A percentile compares a stretch with the other conserved stretches of the same genome.
Evolutionary conservation across 139 green algal genomes (phyloP).

Genomic region (Ettlia oleoabundans): DNA sequence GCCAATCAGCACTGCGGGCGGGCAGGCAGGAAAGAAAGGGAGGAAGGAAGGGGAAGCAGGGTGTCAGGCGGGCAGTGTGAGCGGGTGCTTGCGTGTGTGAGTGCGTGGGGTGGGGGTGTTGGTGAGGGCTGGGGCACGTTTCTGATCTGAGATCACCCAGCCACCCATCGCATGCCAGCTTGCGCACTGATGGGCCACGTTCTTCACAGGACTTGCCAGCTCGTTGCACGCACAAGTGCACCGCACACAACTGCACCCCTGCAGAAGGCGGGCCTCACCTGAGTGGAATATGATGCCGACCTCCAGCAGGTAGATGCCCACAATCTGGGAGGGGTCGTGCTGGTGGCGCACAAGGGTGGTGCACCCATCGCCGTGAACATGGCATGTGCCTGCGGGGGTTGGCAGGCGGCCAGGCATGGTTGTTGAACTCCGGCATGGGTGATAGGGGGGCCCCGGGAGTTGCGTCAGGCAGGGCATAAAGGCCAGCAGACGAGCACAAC

Average conservation of each 20-base stretch:
- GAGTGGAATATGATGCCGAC: constrained; percentile 54
- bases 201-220: too few species aligned
- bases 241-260: too few species aligned
- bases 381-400: neutral
- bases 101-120: too few species aligned
- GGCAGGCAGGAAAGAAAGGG: neutral
- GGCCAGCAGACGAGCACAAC: too few species aligned
- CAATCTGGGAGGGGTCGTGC: constrained; percentile 8
- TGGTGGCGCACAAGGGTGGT: constrained; percentile 5
- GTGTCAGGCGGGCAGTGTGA: neutral
- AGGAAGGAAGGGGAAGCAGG: neutral
- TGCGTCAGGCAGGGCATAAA: too few species aligned
- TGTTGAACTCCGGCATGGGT: too few species aligned
- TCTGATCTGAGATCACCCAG: too few species aligned
- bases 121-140: too few species aligned
- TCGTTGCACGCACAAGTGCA: too few species aligned
- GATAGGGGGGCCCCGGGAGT: too few species aligned
- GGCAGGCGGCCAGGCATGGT: neutral
- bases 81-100: neutral
- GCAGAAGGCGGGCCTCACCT: neutral
- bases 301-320: constrained; percentile 47
- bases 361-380: constrained; percentile 11
- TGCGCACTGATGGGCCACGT: too few species aligned
- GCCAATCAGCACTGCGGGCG: constrained; percentile 36
- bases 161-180: too few species aligned